Evolutionary conservation across 2,329 filamentous ascomycete species (phyloP).

Genomic region (Fusarium sp.): DNA sequence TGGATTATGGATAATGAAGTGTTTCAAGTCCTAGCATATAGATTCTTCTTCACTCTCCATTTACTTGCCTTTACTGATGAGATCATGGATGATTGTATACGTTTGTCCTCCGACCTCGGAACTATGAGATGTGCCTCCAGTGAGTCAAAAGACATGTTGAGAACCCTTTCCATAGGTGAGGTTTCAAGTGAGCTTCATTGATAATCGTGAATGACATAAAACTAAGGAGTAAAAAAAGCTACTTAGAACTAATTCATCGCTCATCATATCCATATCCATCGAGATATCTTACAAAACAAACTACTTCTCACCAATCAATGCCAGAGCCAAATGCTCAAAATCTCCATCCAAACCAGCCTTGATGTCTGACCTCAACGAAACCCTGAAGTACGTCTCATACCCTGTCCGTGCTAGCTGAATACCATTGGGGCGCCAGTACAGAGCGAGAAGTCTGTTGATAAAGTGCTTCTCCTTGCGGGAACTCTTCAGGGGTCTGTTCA

Average conservation of each 20-base stretch:
- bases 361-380: conserved; percentile 55
- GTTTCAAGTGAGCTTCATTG: neutral
- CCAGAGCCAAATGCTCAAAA: conserved; percentile 46
- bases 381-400: conserved; percentile 68
- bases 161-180: no score
- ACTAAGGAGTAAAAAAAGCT: neutral
- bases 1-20: neutral
- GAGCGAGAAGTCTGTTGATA: conserved; percentile 47
- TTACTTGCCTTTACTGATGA: neutral
- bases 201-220: neutral
- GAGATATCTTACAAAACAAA: neutral
- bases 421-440: conserved; percentile 49
- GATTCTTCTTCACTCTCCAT: neutral
- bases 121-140: neutral
- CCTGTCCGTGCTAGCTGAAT: conserved; percentile 62
- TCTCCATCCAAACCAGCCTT: conserved; percentile 45
- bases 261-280: neutral
- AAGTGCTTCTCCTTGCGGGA: conserved; percentile 48
- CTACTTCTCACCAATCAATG: conserved; percentile 46
- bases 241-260: neutral
- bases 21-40: neutral
- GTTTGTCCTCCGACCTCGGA: neutral
- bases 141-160: neutral
- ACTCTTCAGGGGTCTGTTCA: conserved; percentile 44
- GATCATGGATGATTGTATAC: neutral